A percentile compares a stretch with the other conserved stretches of the same genome.
phyloP scores from a whole-genome alignment of 768 basidiomycete species.

The Ephemerocybe angulata region DNA sequence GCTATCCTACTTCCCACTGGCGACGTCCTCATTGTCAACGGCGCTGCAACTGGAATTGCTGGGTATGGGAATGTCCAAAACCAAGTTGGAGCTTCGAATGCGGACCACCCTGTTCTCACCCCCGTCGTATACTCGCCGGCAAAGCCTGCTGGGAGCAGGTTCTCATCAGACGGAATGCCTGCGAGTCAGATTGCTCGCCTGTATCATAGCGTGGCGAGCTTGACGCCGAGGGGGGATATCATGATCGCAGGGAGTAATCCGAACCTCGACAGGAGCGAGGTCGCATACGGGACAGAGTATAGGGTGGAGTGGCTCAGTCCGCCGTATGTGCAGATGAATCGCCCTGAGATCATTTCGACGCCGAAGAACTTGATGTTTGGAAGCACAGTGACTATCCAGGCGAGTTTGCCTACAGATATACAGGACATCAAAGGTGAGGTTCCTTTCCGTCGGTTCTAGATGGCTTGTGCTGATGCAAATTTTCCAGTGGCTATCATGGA shows the following conservation, averaged over 20 bases:
- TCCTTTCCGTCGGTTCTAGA: background rate
- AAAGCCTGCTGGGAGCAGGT: constrained; percentile 53
- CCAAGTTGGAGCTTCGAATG: constrained; percentile 75
- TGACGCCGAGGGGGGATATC: constrained; percentile 66
- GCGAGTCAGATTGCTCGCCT: constrained; percentile 66
- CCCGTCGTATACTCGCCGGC: constrained; percentile 68
- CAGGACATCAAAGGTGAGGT: constrained; percentile 47
- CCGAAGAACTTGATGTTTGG: constrained; percentile 43
- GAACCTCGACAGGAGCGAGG: constrained; percentile 72
- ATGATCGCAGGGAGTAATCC: constrained; percentile 86
- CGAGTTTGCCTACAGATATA: constrained; percentile 34
- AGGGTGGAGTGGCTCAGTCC: constrained; percentile 84
- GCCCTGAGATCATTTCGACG: constrained; percentile 47
- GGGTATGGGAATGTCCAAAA: constrained; percentile 72
- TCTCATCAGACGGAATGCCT: constrained; percentile 54
- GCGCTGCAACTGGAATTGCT: constrained; percentile 67
- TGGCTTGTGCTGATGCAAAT: constrained; percentile 1
- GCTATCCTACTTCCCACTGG: constrained; percentile 80
- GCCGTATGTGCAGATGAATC: constrained; percentile 64
- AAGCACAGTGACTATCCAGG: constrained; percentile 41
- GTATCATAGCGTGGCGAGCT: constrained; percentile 81
- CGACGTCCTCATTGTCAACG: constrained; percentile 70
- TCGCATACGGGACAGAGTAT: constrained; percentile 80
- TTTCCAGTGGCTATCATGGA: constrained; percentile 71
- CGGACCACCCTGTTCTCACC: constrained; percentile 64